Conservation (phyloP, 345 rosid genomes). For the Punica granatum region DNA sequence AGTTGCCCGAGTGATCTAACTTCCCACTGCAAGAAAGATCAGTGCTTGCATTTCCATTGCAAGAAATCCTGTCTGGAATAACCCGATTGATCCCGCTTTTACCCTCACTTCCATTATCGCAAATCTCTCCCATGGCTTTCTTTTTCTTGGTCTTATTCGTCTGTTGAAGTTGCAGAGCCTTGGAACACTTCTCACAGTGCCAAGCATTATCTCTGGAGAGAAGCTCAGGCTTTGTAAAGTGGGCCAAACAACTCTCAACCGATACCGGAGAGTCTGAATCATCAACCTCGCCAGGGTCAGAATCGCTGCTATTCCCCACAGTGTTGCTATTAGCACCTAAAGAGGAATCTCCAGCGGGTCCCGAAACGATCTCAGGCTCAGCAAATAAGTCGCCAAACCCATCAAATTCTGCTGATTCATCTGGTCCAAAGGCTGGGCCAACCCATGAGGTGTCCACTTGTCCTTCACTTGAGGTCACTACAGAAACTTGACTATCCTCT, state of each 20-base stretch:
- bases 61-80: conserved; percentile 13
- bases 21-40: conserved; percentile 11
- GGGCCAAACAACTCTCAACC: conserved; percentile 83
- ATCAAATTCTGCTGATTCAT: conserved; percentile 50
- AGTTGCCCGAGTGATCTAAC: conserved; percentile 4
- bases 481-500: conserved; percentile 35
- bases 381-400: conserved; percentile 85
- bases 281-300: conserved; percentile 95
- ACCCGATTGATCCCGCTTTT: conserved; percentile 12
- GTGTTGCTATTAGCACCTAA: conserved; percentile 26
- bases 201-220: conserved; percentile 91
- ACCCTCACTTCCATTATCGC: conserved; percentile 22
- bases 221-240: conserved; percentile 75
- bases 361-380: conserved; percentile 63
- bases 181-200: conserved; percentile 88
- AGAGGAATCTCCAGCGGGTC: conserved; percentile 55
- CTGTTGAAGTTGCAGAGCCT: conserved; percentile 33
- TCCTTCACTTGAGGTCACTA: conserved; percentile 29
- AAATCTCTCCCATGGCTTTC: conserved; percentile 15
- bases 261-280: conserved; percentile 78
- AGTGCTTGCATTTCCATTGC: conserved; percentile 24
- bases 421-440: conserved; percentile 30
- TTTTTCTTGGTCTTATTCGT: conserved; percentile 28
- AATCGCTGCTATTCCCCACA: conserved; percentile 57
- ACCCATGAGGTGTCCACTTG: conserved; percentile 39